Conservation (phyloP, 495 filamentous ascomycete genomes). For the Hypoxylon crocopeplum region DNA sequence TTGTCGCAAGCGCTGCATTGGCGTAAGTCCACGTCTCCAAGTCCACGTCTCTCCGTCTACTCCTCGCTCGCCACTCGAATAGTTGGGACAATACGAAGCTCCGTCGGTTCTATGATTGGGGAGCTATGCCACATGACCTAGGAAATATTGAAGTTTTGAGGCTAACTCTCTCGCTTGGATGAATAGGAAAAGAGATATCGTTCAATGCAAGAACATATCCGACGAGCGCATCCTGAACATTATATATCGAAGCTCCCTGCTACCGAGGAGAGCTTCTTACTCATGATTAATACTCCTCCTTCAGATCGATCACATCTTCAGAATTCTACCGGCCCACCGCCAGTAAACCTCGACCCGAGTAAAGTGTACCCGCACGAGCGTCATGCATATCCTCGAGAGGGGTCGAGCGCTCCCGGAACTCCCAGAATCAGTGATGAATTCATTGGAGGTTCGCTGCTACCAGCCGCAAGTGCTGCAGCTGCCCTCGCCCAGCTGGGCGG, state of each 20-base stretch:
- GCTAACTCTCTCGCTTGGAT: constrained; percentile 15
- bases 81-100: too few relatives aligned
- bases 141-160: neutral
- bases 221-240: constrained; percentile 94
- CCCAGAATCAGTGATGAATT: constrained; percentile 77
- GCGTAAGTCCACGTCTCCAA: too few relatives aligned
- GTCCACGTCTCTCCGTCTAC: constrained; percentile 35
- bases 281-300: constrained; percentile 92
- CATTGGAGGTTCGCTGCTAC: constrained; percentile 63
- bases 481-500: constrained; percentile 85
- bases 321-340: constrained; percentile 40
- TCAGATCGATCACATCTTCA: constrained; percentile 71
- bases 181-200: constrained; percentile 93
- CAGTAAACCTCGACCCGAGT: constrained; percentile 31
- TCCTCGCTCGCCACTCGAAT: constrained; percentile 23
- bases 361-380: constrained; percentile 53
- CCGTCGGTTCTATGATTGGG: neutral
- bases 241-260: constrained; percentile 99
- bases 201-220: constrained; percentile 99
- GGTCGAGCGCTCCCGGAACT: constrained; percentile 73
- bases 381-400: constrained; percentile 63
- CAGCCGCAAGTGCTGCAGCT: constrained; percentile 80
- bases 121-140: constrained; percentile 10
- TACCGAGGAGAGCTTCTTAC: constrained; percentile 95
- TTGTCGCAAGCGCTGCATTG: constrained; percentile 96